Evolutionary conservation across 345 rosid species (phyloP), one percentile per base, ranked within the genome.

Genomic region (Camelina laxa): DNA sequence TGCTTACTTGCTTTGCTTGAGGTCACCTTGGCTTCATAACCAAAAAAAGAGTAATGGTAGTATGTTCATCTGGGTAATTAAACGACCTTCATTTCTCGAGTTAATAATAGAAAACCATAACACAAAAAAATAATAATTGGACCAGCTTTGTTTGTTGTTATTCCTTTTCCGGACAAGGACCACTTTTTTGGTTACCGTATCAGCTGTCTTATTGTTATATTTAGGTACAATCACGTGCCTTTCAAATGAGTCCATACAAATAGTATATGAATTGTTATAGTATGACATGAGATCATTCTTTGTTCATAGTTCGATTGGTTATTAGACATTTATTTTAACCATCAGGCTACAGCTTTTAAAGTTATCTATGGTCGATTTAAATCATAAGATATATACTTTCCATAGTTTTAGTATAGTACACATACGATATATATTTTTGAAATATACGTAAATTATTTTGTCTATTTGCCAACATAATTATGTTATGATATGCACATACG

Each of bases 121-220:
- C 36, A 15, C 0, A 7, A 16, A 5, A 5, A 48, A 16, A 47
- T 16, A 48, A 48, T 7, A 8, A 48, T n/a, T 17, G 69, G 67
- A 65, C 45, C 49, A 67, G 24, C 38, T 53, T 38, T 53, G 72
- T 9, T 22, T 55, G 22, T 30, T 9, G 24, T 55, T 38, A n/a
- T n/a, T 24, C 4, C 12, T n/a, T n/a, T 10, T 22, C 4, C 7
- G 3, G 51, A n/a, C 19, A 56, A 42, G 65, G 73, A 56, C 73
- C 64, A 69, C 65, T 56, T 56, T 16, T 56, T 16, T 54, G 19
- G 64, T 69, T 55, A 69, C 53, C 30, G 30, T 69, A 16, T 53
- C 60, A 51, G 60, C 20, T 24, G 73, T 69, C 64, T 16, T 7
- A 24, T 17, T 56, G 10, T 30, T 44, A 41, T 3, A 24, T 56